Conservation (phyloP, 768 basidiomycete species). For the Pisolithus orientalis region DNA sequence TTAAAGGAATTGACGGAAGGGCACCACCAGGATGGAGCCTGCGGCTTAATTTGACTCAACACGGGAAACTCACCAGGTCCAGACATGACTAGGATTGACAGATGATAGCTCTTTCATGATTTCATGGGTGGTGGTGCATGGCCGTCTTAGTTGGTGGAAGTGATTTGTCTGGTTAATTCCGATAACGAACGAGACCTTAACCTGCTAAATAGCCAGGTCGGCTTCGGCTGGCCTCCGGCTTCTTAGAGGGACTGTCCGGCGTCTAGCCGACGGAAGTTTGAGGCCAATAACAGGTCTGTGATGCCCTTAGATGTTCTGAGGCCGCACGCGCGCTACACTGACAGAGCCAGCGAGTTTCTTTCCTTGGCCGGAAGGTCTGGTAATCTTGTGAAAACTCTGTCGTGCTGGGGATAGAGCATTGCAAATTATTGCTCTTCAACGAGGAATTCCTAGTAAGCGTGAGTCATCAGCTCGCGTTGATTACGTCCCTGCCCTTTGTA, state of each 20-base stretch:
- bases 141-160: slow-evolving; percentile 83
- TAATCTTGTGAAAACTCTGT: no score
- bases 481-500: slow-evolving; percentile 87
- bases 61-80: slow-evolving; percentile 76
- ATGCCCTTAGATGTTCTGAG: no score
- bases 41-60: slow-evolving; percentile 84
- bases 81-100: slow-evolving; percentile 73
- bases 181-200: slow-evolving; percentile 62
- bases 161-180: slow-evolving; percentile 95
- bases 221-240: no score
- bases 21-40: slow-evolving; percentile 63
- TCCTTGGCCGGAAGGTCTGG: no score
- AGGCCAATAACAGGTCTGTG: no score
- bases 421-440: slow-evolving; percentile 91
- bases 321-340: no score
- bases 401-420: slow-evolving; percentile 68
- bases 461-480: slow-evolving; percentile 71
- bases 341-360: no score
- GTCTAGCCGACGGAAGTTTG: no score
- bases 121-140: slow-evolving; percentile 86
- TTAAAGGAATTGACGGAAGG: slow-evolving; percentile 28
- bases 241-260: no score
- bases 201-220: no score
- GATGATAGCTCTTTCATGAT: slow-evolving; percentile 83
- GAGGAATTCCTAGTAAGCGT: slow-evolving; percentile 52